Conservation (phyloP, 192 early-diverging fungal species). For the Obelidium mucronatum region DNA sequence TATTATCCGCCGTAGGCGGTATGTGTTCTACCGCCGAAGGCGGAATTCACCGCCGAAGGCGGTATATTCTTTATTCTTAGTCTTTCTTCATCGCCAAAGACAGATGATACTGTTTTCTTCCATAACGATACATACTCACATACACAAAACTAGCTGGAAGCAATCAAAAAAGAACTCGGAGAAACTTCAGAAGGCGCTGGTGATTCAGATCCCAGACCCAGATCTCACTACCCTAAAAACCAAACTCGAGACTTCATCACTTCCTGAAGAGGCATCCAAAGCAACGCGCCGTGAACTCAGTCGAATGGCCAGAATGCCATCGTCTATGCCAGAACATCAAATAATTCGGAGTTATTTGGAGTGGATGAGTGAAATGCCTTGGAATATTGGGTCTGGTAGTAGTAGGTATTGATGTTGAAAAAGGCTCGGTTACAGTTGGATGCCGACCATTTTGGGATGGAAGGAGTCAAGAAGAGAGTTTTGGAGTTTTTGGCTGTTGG, state of each 20-base stretch:
- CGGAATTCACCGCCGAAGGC: too few relatives aligned
- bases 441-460: constrained; percentile 83
- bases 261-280: constrained; percentile 68
- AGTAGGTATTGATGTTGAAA: constrained; percentile 73
- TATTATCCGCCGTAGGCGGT: too few relatives aligned
- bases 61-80: too few relatives aligned
- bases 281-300: constrained; percentile 70
- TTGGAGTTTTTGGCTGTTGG: constrained; percentile 85
- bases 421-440: constrained; percentile 72
- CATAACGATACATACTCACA: background rate
- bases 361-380: constrained; percentile 78
- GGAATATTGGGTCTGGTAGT: constrained; percentile 52
- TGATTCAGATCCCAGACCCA: constrained; percentile 59
- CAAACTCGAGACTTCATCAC: constrained; percentile 62
- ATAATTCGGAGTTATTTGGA: constrained; percentile 82
- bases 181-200: constrained; percentile 68
- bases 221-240: constrained; percentile 76
- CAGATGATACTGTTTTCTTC: background rate
- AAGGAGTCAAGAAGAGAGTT: constrained; percentile 81
- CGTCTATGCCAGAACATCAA: constrained; percentile 78
- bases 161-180: constrained; percentile 82
- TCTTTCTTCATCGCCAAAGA: too few relatives aligned
- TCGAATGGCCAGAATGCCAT: constrained; percentile 72
- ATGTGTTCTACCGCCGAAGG: too few relatives aligned
- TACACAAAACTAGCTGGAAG: constrained; percentile 61